A percentile compares a stretch with the other conserved stretches of the same genome.
These are phyloP conservation scores for Tolypocladium pustulatum DNA, from an alignment of 2,329 filamentous ascomycete genomes.

Conservation along the genomic window DNA sequence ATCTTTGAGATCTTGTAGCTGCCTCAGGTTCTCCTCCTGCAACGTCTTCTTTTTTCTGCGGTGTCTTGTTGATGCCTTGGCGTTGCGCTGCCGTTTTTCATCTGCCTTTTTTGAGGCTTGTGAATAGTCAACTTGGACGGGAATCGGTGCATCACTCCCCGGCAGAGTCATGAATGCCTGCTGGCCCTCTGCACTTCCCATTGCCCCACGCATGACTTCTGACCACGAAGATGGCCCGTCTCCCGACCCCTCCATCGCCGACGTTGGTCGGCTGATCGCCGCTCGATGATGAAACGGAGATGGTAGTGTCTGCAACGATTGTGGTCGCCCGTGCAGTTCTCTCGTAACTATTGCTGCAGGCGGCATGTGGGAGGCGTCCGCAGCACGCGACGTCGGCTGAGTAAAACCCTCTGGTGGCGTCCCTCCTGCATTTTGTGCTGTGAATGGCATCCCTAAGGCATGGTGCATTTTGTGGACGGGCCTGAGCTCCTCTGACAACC, in stretches of 20 bases:
- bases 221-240: conserved; percentile 18
- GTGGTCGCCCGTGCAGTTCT: conserved; percentile 8
- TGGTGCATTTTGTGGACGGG: conserved; percentile 15
- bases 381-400: conserved; percentile 19
- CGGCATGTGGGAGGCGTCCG: conserved; percentile 13
- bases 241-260: conserved; percentile 8
- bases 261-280: conserved; percentile 11
- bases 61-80: conserved; percentile 75
- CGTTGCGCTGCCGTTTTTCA: conserved; percentile 77
- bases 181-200: conserved; percentile 20
- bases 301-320: conserved; percentile 6
- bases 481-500: conserved; percentile 14
- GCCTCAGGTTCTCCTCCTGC: conserved; percentile 60
- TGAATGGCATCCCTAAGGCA: conserved; percentile 11
- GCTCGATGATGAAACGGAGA: conserved; percentile 12
- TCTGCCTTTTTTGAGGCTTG: conserved; percentile 75
- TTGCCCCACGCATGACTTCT: conserved; percentile 17
- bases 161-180: conserved; percentile 28
- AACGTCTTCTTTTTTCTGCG: conserved; percentile 73
- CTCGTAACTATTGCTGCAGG: conserved; percentile 11
- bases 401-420: conserved; percentile 22
- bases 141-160: conserved; percentile 29
- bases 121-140: conserved; percentile 66
- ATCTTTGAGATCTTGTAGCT: conserved; percentile 58
- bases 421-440: conserved; percentile 10